Base-by-base conservation (phyloP, 2,329 filamentous ascomycete genomes). In the Geosmithia putterillii region DNA sequence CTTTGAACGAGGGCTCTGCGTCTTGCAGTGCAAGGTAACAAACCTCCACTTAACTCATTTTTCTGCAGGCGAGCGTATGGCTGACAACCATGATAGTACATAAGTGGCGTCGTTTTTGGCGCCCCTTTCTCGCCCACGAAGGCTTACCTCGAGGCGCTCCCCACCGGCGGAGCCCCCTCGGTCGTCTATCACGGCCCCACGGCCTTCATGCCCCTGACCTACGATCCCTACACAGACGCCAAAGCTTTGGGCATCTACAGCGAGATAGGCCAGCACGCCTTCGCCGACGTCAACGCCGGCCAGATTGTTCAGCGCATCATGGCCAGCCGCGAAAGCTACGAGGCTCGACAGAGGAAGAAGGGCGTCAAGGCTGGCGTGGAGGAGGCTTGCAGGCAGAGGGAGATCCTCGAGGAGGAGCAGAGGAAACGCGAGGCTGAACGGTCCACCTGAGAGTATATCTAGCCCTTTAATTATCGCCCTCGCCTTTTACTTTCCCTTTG, bases 101-200 rank as follows among this genome's bases (percentile, higher is more conserved):
- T 96, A 55, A 76, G 94, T 59, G 81, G 86, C 35, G 81, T 94
- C 44, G 70, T 96, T 48, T 94, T 98, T 57, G 86, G 85, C 34
- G 87, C 92, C 0, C 92, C 92, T 1, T 95, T 94, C 59, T 79
- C 82, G 2, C 87, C 90, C 3, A 86, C 79, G n/a, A 76, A 78
- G 55, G 66, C 76, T 3, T 98, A 94, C 61, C 75, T 98, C 37
- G 72, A 72, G 46, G 70, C 76, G 1, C 71, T 94, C 39, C 88
- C 90, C 0, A 80, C 80, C 62, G 80, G 82, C 41, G 28, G 28
- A 4, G 74, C 74, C 4, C 86, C 88, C 14, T 72, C 82, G 53
- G 83, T 80, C 22, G 86, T 98, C 47, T 98, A 96, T 63, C 92
- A 98, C 64, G 92, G 92, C n/a, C 87, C 88, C 7, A 98, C 92